Base-by-base conservation (phyloP, 176 grass and related monocot genomes). In the Oropetium thomaeum region DNA sequence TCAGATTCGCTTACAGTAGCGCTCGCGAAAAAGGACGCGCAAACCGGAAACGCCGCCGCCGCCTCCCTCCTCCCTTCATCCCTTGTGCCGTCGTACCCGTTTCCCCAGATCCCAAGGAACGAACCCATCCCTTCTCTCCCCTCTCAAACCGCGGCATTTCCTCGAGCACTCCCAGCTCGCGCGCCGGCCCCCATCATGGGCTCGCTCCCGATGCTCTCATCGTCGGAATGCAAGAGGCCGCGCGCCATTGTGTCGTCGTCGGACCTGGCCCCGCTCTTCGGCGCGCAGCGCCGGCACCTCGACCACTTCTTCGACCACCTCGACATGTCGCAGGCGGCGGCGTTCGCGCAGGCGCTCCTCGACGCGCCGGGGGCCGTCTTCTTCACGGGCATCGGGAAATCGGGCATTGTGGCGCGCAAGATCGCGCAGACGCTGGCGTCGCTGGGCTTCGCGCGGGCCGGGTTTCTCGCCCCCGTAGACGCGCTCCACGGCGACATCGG, bases 401-500 rank as follows among this genome's bases (percentile, higher is more conserved):
- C 96, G 12, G 91, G 91, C 19, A 88, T 90, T 69, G 96, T 99
- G 16, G 91, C 91, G 4, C 73, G 65, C 25, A 95, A 99, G 85
- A 84, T 92, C 39, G 81, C 92, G 43, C 91, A 99, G 85, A 99
- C 87, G 70, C 69, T 99, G 0, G 92, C 96, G 38, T 96, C 96
- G 48, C 70, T 99, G 10, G 96, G 96, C 8, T 81, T 96, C 79
- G 51, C 85, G 27, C 89, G 96, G 23, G 81, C 92, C 2, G 79
- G 89, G 1, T 99, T 95, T 87, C 83, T 95, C 1, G 52, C 89
- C 33, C 96, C 96, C 38, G 82, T 92, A 39, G 91, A 99, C 80
- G 96, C 96, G 60, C 87, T 99, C 40, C 96, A 99, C 85, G 96
- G 96, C 58, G 91, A 99, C 75, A 87, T 99, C 38, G 96, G 92